Evolutionary conservation across 78 protist genomes (phyloP).

Genomic region (Pigoraptor vietnamica): DNA sequence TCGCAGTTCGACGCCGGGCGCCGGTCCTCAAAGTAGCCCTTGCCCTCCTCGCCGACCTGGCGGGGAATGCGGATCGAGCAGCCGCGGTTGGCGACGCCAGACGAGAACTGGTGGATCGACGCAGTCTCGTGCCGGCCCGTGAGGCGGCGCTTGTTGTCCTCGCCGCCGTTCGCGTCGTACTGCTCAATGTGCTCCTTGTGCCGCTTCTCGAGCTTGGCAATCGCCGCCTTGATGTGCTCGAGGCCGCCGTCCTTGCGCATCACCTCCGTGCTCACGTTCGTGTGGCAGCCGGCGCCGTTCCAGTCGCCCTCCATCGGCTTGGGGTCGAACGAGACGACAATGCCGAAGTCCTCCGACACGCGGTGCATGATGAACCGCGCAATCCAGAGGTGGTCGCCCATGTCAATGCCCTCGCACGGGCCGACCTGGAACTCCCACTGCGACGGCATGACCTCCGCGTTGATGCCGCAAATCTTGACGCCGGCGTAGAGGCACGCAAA

Average conservation of each 20-base stretch:
- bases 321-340: constrained; percentile 67
- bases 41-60: constrained; percentile 34
- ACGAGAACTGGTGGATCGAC: constrained; percentile 50
- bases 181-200: constrained; percentile 65
- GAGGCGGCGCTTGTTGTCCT: constrained; percentile 76
- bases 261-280: constrained; percentile 77
- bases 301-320: constrained; percentile 88
- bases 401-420: constrained; percentile 77
- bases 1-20: constrained; percentile 82
- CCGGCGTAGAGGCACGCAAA: constrained; percentile 75
- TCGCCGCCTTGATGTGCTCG: constrained; percentile 33
- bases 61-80: constrained; percentile 72
- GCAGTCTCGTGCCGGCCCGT: constrained; percentile 88
- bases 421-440: constrained; percentile 93
- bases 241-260: constrained; percentile 66
- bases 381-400: constrained; percentile 68
- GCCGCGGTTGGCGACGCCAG: constrained; percentile 82
- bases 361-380: constrained; percentile 60
- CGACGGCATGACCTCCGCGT: constrained; percentile 86
- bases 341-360: constrained; percentile 61
- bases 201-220: constrained; percentile 16
- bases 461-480: constrained; percentile 68
- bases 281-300: constrained; percentile 92
- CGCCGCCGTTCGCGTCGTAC: constrained; percentile 53
- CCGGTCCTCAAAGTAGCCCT: constrained; percentile 81